Percentiles rank a stretch among this genome's conserved stretches.
These are phyloP conservation scores for Trichoderma koningii DNA, from an alignment of 2,329 filamentous ascomycete species.

Conservation along the genomic window DNA sequence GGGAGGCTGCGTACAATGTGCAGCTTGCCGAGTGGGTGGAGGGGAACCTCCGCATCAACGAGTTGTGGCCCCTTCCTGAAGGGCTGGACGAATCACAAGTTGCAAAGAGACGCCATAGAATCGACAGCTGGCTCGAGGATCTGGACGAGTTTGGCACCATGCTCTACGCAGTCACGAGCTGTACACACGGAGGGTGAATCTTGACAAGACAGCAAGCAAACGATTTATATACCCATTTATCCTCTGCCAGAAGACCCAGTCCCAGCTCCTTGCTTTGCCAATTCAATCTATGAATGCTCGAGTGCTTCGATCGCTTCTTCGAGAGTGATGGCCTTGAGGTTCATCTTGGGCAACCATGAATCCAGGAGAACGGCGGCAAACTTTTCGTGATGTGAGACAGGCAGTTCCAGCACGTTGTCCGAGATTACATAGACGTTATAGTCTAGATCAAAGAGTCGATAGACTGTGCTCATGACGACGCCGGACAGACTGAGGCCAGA, in stretches of 20 bases:
- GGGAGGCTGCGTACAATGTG: constrained; percentile 48
- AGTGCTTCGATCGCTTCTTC: constrained; percentile 22
- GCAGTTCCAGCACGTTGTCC: constrained; percentile 39
- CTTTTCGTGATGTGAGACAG: constrained; percentile 9
- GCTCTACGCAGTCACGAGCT: constrained; percentile 52
- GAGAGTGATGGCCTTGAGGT: constrained; percentile 17
- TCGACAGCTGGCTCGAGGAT: constrained; percentile 53
- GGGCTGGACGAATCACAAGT: constrained; percentile 38
- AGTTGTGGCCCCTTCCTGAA: constrained; percentile 50
- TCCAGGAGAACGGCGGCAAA: not conserved
- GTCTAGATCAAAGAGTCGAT: constrained; percentile 47
- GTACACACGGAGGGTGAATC: constrained; percentile 44
- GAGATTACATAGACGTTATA: constrained; percentile 46
- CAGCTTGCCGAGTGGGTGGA: constrained; percentile 48
- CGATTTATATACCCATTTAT: not conserved
- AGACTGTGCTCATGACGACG: constrained; percentile 47
- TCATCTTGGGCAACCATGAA: constrained; percentile 25
- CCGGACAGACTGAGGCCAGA: constrained; percentile 46
- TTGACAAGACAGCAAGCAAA: not conserved
- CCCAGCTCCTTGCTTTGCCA: not conserved
- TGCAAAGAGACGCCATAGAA: constrained; percentile 40
- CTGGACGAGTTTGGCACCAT: constrained; percentile 58
- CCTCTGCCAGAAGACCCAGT: too few relatives aligned
- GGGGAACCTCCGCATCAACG: constrained; percentile 48
- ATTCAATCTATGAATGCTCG: not conserved